A percentile compares a stretch with the other conserved stretches of the same genome.
These are phyloP conservation scores for Posidonia oceanica DNA, from an alignment of 116 monocot genomes.

Conservation along the genomic window DNA sequence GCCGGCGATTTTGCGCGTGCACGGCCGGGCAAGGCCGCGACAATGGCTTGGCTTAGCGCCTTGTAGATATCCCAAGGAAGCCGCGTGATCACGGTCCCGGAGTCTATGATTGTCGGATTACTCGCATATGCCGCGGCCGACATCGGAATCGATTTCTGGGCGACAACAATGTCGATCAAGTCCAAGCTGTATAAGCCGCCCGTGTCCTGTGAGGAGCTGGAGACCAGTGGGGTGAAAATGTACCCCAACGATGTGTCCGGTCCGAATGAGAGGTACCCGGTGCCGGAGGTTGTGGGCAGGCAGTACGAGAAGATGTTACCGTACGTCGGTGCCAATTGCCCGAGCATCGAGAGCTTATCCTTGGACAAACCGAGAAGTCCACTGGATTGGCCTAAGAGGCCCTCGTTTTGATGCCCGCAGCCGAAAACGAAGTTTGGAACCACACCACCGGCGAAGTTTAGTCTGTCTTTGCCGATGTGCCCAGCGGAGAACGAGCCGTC, in stretches of 20 bases:
- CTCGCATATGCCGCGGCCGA: slow-evolving; percentile 15
- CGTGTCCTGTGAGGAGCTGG: slow-evolving; percentile 42
- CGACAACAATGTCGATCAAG: slow-evolving; percentile 34
- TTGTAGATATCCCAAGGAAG: slow-evolving; percentile 42
- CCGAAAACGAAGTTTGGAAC: slow-evolving; percentile 45
- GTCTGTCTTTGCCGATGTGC: slow-evolving; percentile 45
- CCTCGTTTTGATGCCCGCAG: slow-evolving; percentile 79
- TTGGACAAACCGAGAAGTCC: slow-evolving; percentile 68
- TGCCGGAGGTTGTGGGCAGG: slow-evolving; percentile 38
- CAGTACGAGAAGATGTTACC: slow-evolving; percentile 78
- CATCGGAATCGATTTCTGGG: slow-evolving; percentile 12
- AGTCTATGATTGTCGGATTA: slow-evolving; percentile 73
- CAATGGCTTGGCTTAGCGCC: slow-evolving; percentile 44
- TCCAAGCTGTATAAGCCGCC: slow-evolving; percentile 46
- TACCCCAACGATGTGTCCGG: background rate
- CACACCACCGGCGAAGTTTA: slow-evolving; percentile 17
- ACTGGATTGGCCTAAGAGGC: slow-evolving; percentile 56
- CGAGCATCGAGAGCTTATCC: slow-evolving; percentile 51
- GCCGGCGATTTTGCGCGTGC: slow-evolving; percentile 24
- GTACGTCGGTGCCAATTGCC: slow-evolving; percentile 23
- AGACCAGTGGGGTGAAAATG: slow-evolving; percentile 44
- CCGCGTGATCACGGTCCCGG: slow-evolving; percentile 71
- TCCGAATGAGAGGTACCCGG: slow-evolving; percentile 38
- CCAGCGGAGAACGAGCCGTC: slow-evolving; percentile 79
- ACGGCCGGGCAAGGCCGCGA: slow-evolving; percentile 18